Evolutionary conservation across 1,139 yeast genomes (phyloP).

Genomic region (Kluyveromyces marxianus): DNA sequence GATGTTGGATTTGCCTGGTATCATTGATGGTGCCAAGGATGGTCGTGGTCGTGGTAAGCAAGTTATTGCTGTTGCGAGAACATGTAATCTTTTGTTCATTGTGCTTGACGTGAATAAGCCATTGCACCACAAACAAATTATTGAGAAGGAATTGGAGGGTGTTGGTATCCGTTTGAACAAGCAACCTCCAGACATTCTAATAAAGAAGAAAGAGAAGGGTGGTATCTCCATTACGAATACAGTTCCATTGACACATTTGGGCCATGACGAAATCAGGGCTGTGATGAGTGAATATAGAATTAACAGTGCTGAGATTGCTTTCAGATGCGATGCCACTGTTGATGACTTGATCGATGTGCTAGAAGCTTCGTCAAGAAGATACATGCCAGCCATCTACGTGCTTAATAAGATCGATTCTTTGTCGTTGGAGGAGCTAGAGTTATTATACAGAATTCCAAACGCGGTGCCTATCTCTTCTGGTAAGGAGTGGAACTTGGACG

Average conservation of each 20-base stretch:
- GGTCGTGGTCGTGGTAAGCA: conserved; percentile 99
- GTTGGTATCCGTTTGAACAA: conserved; percentile 93
- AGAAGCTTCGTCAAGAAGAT: conserved; percentile 82
- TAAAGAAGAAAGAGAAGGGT: conserved; percentile 90
- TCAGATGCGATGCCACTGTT: conserved; percentile 95
- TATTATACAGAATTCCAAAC: conserved; percentile 84
- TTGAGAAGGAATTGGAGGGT: conserved; percentile 93
- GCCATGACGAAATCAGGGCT: conserved; percentile 87
- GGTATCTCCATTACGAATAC: conserved; percentile 92
- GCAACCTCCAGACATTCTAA: conserved; percentile 83
- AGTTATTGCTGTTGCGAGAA: conserved; percentile 96
- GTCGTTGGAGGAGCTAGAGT: conserved; percentile 85
- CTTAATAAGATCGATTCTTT: conserved; percentile 93
- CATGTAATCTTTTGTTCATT: conserved; percentile 85
- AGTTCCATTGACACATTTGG: conserved; percentile 84
- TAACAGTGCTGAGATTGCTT: conserved; percentile 93
- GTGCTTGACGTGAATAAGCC: conserved; percentile 96
- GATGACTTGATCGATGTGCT: conserved; percentile 93
- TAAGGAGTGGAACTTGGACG: conserved; percentile 94
- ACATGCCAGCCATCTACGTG: conserved; percentile 91
- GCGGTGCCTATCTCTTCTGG: conserved; percentile 97
- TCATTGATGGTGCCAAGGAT: conserved; percentile 97
- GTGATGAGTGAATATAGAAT: conserved; percentile 93
- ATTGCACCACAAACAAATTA: conserved; percentile 82
- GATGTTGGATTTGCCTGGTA: conserved; percentile 97